Base-by-base conservation (phyloP, 768 basidiomycete species). In the Grammothele lineata region DNA sequence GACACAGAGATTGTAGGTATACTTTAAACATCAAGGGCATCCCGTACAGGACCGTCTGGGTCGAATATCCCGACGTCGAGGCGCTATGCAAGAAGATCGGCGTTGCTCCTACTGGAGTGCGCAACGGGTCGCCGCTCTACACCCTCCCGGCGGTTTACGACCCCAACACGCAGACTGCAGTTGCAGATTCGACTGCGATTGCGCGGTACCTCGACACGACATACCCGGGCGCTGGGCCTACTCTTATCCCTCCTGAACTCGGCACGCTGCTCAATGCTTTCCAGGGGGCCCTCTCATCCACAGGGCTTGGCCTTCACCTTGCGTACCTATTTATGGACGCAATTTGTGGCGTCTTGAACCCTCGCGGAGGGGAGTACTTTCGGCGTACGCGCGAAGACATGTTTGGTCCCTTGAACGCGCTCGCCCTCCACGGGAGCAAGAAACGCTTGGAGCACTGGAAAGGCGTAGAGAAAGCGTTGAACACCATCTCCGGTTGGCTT, bases 1-100 rank as follows among this genome's bases (percentile, higher is more conserved):
- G 6, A n/a, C 19, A 30, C 27, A 8, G 3, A 8, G n/a, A n/a
- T 3, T 15, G 2, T 32, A 62, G 58, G 12, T 54, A 47, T 42
- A 66, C 66, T 5, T 54, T 72, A 39, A 71, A 73, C 48, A 64
- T 65, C 59, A 74, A 76, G 50, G 58, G 59, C 21, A 35, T 72
- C 14, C 57, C 70, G 1, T 73, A 74, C 62, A 69, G 62, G 49
- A 78, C 77, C 4, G 66, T 70, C 38, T 76, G 73, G 72, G 57
- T 80, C 48, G 77, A 80, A 45, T 74, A 68, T 49, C 73, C 73
- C 1, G 74, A 80, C 43, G 73, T 83, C 41, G 69, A 62, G 41
- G 19, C 39, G 0, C 55, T 60, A 37, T 62, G 62, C 58, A 62
- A 63, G 43, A 59, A 68, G 36, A 47, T 71, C 18, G 69, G 70